Evolutionary conservation across 768 basidiomycete genomes (phyloP), one percentile per base, ranked within the genome.

Genomic region (Roridomyces roridus): DNA sequence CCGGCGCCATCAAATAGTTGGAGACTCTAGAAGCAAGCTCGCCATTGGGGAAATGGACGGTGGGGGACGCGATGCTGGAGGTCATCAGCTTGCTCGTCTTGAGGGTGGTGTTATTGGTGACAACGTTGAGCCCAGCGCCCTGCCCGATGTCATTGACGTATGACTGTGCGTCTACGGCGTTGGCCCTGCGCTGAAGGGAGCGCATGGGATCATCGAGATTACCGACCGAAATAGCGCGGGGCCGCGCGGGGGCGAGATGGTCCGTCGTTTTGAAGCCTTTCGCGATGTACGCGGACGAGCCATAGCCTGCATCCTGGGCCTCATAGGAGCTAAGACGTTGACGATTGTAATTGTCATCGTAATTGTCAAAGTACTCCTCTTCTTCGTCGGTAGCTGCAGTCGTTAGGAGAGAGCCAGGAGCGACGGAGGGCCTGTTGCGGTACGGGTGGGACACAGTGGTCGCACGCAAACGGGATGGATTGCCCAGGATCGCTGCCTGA

Each of bases 391-490:
- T 85, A 39, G 82, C 78, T 2, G 88, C 83, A 2, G 88, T 85
- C 15, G 85, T 70, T 36, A 92, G 74, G 57, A 91, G 77, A 4
- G 89, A 87, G 37, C 78, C 77, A n/a, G 61, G 57, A 21, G 80
- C 73, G 17, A 77, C 78, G 44, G 85, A 79, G 53, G 88, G 77
- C 60, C 89, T 80, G 49, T 80, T 77, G 59, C 92, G 85, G 71
- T 94, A 95, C n/a, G 94, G 92, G 68, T 92, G 90, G 12, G 95
- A 96, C 15, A 98, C 94, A 1, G 95, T 98, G 67, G 84, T 95
- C 15, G 95, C 94, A 9, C 95, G 87, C 70, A 87, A 75, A 58
- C 95, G 85, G 47, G 91, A 85, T 17, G 90, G 91, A 63, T 88
- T 87, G 43, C 70, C 69, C 51, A 85, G 89, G 68, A 96, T 93